Evolutionary conservation across 2,329 filamentous ascomycete genomes (phyloP), one percentile per base, ranked within the genome.

Genomic region (Venturia pyrina): DNA sequence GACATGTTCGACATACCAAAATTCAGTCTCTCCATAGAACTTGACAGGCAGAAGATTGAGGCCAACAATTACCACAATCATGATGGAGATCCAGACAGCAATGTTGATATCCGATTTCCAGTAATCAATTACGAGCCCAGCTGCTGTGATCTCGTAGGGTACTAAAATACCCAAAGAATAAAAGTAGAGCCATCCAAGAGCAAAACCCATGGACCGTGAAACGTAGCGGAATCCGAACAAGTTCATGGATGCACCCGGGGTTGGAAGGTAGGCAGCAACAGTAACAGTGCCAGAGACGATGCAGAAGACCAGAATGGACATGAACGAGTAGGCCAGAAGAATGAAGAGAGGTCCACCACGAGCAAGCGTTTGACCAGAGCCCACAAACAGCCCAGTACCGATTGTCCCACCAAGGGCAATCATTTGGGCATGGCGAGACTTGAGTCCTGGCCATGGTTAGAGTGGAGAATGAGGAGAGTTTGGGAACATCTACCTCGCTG

Each of bases 81-180:
- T 80, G 32, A 81, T 81, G 48, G 90, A 82, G 65, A 96, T 92
- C 78, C 87, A 95, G 15, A 93, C 89, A 63, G 89, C 90, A 0
- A 90, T 87, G 71, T 93, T 93, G 65, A 93, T 81, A 57, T 77
- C 79, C 0, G 75, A 70, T 5, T 72, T 69, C 76, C 91, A 96
- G 71, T 87, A 92, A 70, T 89, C 85, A 66, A 96, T 88, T 66
- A 93, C 89, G 46, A 96, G 77, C 5, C 89, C 85, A n/a, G 84
- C 85, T 41, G 91, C 91, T 0, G 90, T 95, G 44, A 95, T 79
- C 74, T 96, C 90, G 72, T 95, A 95, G 0, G 91, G 90, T 0
- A 89, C 91, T 62, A 90, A 83, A 71, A 96, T 93, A 73, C 93
- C 90, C 19, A 78, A 70, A 0, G 73, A 75, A 77, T 87, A 83